Evolutionary conservation across 2,329 filamentous ascomycete species (phyloP).

Genomic region (Exophiala spinifera): DNA sequence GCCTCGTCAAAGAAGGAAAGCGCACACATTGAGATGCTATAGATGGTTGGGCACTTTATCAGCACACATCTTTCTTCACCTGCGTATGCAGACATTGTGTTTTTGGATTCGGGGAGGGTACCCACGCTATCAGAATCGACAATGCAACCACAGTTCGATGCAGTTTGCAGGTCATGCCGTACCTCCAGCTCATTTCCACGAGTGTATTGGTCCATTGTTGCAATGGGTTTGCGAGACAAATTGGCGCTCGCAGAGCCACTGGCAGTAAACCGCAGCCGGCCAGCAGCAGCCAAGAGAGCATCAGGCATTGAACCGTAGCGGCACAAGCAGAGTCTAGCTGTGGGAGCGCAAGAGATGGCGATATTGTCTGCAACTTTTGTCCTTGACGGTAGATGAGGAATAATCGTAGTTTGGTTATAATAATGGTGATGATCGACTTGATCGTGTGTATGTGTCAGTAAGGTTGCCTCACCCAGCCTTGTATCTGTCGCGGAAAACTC

Average conservation of each 20-base stretch:
- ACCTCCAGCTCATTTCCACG: slow-evolving; percentile 17
- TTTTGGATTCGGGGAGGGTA: not conserved
- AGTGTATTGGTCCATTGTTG: slow-evolving; percentile 5
- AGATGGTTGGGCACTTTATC: not conserved
- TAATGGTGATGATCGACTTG: slow-evolving; percentile 18
- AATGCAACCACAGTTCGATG: slow-evolving; percentile 20
- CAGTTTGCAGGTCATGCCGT: slow-evolving; percentile 14
- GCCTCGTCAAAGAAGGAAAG: slow-evolving; percentile 14
- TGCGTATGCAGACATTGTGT: not conserved
- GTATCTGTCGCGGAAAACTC: not conserved
- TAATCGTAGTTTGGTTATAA: slow-evolving; percentile 8
- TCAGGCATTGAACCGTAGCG: slow-evolving; percentile 8
- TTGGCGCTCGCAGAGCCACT: slow-evolving; percentile 15
- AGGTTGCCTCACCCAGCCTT: not conserved
- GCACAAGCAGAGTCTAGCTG: slow-evolving; percentile 11
- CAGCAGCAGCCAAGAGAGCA: slow-evolving; percentile 20
- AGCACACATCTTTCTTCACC: no score
- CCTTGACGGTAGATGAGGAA: slow-evolving; percentile 13
- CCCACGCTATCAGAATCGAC: slow-evolving; percentile 19
- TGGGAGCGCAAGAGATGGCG: slow-evolving; percentile 7
- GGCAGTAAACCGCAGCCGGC: slow-evolving; percentile 17
- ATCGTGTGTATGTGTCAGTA: not conserved
- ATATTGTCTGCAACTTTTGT: slow-evolving; percentile 9
- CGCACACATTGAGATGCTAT: slow-evolving; percentile 8
- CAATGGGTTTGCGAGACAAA: slow-evolving; percentile 13